Conservation (phyloP, 2,329 filamentous ascomycete species). For the Colletotrichum chlorophyti region DNA sequence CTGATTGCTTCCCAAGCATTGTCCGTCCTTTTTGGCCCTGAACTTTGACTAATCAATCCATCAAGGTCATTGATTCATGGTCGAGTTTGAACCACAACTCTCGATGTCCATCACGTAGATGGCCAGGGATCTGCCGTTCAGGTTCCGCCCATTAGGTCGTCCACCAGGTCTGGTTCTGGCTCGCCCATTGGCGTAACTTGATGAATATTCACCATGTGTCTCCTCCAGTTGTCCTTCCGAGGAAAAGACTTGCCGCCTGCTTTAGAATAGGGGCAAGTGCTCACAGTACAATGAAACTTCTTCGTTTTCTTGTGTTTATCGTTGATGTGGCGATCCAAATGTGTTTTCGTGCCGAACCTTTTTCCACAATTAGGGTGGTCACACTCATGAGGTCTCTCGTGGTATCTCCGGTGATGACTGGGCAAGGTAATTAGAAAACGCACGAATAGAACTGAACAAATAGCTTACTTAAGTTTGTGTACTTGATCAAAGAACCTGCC, state of each 20-base stretch:
- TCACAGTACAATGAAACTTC: constrained; percentile 64
- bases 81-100: too few relatives aligned
- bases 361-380: constrained; percentile 59
- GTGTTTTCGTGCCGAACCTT: constrained; percentile 67
- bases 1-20: constrained; percentile 22
- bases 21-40: too few relatives aligned
- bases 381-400: constrained; percentile 65
- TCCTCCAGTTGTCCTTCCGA: constrained; percentile 68
- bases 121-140: too few relatives aligned
- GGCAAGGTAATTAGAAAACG: constrained; percentile 30
- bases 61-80: too few relatives aligned
- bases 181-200: constrained; percentile 37
- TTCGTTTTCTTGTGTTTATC: constrained; percentile 66
- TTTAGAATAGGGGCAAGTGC: constrained; percentile 62
- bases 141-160: constrained; percentile 29
- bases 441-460: neutral
- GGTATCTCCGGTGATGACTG: constrained; percentile 67
- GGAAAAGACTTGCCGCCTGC: constrained; percentile 65
- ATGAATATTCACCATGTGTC: constrained; percentile 69
- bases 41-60: too few relatives aligned
- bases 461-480: constrained; percentile 66
- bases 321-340: constrained; percentile 67
- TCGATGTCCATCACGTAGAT: too few relatives aligned
- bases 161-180: constrained; percentile 32
- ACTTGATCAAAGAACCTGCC: constrained; percentile 60